Percentiles rank a stretch among this genome's conserved stretches.
These are phyloP conservation scores for Xylaria bambusicola DNA, from an alignment of 495 filamentous ascomycete genomes.

Conservation along the genomic window DNA sequence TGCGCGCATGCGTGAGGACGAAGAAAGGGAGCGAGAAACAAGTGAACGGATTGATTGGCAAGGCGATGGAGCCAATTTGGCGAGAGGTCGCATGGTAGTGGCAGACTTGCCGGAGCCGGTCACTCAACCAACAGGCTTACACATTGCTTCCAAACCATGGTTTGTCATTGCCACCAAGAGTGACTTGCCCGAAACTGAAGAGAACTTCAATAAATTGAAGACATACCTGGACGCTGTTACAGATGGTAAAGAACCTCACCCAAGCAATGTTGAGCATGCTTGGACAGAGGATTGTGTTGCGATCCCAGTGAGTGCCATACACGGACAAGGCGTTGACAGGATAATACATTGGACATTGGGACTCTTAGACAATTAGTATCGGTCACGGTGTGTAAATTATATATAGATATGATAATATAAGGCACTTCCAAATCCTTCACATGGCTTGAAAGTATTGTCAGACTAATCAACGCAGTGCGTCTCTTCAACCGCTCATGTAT, in stretches of 20 bases:
- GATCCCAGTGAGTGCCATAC: conserved; percentile 87
- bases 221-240: conserved; percentile 65
- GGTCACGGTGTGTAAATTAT: neutral
- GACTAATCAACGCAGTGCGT: no score
- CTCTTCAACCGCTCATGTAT: no score
- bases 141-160: conserved; percentile 89
- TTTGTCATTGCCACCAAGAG: conserved; percentile 96
- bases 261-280: conserved; percentile 64
- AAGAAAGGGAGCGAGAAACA: conserved; percentile 57
- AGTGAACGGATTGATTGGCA: conserved; percentile 45
- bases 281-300: conserved; percentile 67
- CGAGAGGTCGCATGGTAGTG: conserved; percentile 34
- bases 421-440: neutral
- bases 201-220: conserved; percentile 71
- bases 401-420: neutral
- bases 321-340: conserved; percentile 75
- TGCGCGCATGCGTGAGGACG: conserved; percentile 66
- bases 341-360: conserved; percentile 78
- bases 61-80: conserved; percentile 28
- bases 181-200: conserved; percentile 75
- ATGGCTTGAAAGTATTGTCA: no score
- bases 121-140: conserved; percentile 43
- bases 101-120: conserved; percentile 34
- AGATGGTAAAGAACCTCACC: conserved; percentile 62
- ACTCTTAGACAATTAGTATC: conserved; percentile 57